Percentiles rank a stretch among this genome's conserved stretches.
phyloP scores from a whole-genome alignment of 73 alveolate species.

The Urostyla sp. region DNA sequence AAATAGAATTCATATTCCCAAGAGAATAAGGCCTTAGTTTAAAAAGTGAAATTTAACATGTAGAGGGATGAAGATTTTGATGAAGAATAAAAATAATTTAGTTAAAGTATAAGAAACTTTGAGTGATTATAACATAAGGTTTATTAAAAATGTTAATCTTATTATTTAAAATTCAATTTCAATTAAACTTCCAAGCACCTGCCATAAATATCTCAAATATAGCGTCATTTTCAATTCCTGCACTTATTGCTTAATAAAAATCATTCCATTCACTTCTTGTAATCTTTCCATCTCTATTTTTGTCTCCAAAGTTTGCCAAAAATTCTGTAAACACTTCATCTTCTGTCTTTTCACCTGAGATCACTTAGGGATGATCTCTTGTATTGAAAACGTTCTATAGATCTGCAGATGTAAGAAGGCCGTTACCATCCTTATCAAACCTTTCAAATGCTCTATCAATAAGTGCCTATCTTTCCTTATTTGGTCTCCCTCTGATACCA shows the following conservation, averaged over 20 bases:
- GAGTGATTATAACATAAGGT: background rate
- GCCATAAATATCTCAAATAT: conserved; percentile 80
- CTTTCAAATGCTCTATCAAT: conserved; percentile 73
- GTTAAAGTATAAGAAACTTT: too few relatives aligned
- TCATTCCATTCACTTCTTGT: conserved; percentile 89
- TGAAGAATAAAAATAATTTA: too few relatives aligned
- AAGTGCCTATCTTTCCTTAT: conserved; percentile 71
- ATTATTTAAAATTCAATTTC: too few relatives aligned
- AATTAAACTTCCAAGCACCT: conserved; percentile 76
- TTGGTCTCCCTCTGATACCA: conserved; percentile 77
- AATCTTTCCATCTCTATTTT: conserved; percentile 78
- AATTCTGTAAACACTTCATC: conserved; percentile 69
- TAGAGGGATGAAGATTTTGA: too few relatives aligned
- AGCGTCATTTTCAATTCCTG: conserved; percentile 84
- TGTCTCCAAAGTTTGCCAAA: conserved; percentile 76
- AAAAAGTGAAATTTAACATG: too few relatives aligned
- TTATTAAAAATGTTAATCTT: too few relatives aligned
- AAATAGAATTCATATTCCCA: too few relatives aligned
- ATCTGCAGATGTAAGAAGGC: conserved; percentile 66
- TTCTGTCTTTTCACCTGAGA: conserved; percentile 66
- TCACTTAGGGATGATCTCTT: conserved; percentile 73
- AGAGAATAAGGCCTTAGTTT: too few relatives aligned
- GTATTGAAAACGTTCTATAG: conserved; percentile 71
- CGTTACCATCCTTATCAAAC: conserved; percentile 68
- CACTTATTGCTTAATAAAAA: conserved; percentile 84